A percentile compares a stretch with the other conserved stretches of the same genome.
These are phyloP conservation scores for Kokia cookei DNA, from an alignment of 441 rosid genomes.

Conservation along the genomic window DNA sequence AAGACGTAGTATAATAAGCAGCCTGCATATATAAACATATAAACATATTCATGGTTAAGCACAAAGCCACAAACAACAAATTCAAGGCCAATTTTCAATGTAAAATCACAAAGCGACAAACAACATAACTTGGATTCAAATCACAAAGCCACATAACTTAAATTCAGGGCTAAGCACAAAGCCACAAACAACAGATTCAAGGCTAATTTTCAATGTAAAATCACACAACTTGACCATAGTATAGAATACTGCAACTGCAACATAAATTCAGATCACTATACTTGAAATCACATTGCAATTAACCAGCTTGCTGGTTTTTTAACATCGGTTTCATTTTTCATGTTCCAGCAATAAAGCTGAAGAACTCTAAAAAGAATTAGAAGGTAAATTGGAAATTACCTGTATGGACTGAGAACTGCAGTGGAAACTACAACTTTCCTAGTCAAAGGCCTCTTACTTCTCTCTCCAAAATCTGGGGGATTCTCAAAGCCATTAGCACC, in stretches of 20 bases:
- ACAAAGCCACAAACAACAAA: background rate
- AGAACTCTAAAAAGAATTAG: background rate
- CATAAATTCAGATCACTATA: background rate
- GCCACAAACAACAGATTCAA: background rate
- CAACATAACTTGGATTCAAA: too few species aligned
- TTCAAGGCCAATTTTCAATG: background rate
- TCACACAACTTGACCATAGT: background rate
- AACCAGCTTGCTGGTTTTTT: background rate
- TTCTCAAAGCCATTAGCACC: constrained; percentile 61
- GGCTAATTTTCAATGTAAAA: background rate
- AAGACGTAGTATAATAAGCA: constrained; percentile 51
- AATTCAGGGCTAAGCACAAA: background rate
- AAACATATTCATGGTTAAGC: background rate
- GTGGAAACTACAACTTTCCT: constrained; percentile 69
- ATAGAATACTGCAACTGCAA: background rate
- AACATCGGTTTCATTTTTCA: background rate
- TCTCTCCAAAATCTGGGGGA: constrained; percentile 65
- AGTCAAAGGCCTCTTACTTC: constrained; percentile 65
- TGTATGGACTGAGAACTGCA: constrained; percentile 82
- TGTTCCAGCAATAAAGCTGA: background rate
- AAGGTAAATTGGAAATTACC: constrained; percentile 28
- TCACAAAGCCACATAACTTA: too few species aligned
- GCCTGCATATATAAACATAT: constrained; percentile 26
- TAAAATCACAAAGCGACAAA: too few species aligned
- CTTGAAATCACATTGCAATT: background rate